These are phyloP conservation scores for Karstenula rhodostoma DNA, from an alignment of 2,329 filamentous ascomycete species.

Conservation along the genomic window DNA sequence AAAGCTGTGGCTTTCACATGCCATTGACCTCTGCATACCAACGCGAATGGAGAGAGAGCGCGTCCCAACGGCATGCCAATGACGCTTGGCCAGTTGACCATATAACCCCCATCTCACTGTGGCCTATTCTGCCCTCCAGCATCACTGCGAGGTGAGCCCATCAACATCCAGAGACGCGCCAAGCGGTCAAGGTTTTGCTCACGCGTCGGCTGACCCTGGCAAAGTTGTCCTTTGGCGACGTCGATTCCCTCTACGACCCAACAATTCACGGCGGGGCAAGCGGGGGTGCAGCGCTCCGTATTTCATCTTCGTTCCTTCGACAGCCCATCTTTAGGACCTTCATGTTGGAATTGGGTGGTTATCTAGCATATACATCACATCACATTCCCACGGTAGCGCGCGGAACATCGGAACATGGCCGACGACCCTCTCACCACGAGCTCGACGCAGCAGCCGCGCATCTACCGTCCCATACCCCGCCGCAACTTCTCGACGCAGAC, in stretches of 20 bases:
- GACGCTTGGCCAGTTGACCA: conserved; percentile 2
- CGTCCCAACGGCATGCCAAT: conserved; percentile 6
- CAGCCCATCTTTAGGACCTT: background rate
- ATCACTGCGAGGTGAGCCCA: conserved; percentile 6
- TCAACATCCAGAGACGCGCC: background rate
- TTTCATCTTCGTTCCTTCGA: conserved; percentile 1
- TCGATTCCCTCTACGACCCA: conserved; percentile 11
- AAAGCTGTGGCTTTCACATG: conserved; percentile 11
- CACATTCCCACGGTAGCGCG: background rate
- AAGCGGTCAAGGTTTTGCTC: conserved; percentile 6
- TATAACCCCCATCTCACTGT: background rate
- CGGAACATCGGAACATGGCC: conserved; percentile 29
- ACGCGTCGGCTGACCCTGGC: conserved; percentile 15
- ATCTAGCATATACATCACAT: conserved; percentile 3
- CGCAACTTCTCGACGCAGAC: conserved; percentile 40
- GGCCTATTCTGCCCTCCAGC: background rate
- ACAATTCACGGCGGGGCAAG: conserved; percentile 17
- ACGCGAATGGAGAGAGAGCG: background rate
- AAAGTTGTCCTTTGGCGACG: conserved; percentile 5
- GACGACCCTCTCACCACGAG: conserved; percentile 36
- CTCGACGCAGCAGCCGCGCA: conserved; percentile 37
- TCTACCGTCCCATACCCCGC: conserved; percentile 50
- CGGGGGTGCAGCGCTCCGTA: conserved; percentile 5
- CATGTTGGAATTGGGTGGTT: conserved; percentile 12
- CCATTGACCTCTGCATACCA: conserved; percentile 1